A percentile compares a stretch with the other conserved stretches of the same genome.
These are phyloP conservation scores for Pouteria glomerata DNA, from an alignment of 148 eudicot genomes.

Conservation along the genomic window DNA sequence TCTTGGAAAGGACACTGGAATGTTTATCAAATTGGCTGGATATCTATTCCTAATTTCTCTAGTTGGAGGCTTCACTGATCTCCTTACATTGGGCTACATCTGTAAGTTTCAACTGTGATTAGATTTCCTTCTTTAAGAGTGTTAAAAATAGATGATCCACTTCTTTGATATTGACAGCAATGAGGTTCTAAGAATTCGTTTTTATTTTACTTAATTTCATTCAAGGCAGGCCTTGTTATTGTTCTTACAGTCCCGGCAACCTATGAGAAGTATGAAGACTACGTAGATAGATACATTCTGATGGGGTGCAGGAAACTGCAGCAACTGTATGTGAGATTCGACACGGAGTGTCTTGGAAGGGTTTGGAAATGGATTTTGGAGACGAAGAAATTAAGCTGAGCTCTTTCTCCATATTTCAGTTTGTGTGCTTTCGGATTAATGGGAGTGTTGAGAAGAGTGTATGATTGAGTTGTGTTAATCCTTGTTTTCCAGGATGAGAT, in stretches of 20 bases:
- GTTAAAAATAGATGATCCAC: too few species aligned
- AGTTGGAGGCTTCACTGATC: conserved; percentile 62
- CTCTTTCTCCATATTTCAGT: not conserved
- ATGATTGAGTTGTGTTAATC: not conserved
- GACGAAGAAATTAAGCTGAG: conserved; percentile 42
- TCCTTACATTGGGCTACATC: conserved; percentile 54
- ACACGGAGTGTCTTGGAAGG: conserved; percentile 33
- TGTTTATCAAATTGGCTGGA: conserved; percentile 49
- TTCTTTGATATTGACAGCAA: too few species aligned
- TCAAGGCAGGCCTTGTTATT: conserved; percentile 50
- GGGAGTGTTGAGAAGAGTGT: not conserved
- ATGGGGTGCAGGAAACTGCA: conserved; percentile 25
- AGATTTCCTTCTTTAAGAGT: not conserved
- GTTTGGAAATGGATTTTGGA: conserved; percentile 46
- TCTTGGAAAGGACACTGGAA: conserved; percentile 59
- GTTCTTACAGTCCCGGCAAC: conserved; percentile 66
- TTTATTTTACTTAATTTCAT: not conserved
- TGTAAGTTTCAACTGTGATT: conserved; percentile 45
- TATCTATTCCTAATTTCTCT: conserved; percentile 42
- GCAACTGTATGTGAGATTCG: conserved; percentile 31
- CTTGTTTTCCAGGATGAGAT: not conserved
- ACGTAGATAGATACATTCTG: conserved; percentile 29
- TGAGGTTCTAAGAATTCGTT: too few species aligned
- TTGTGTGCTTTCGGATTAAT: conserved; percentile 1
- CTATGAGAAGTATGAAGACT: conserved; percentile 68